phyloP scores from a whole-genome alignment of 2,329 filamentous ascomycete genomes.

The Aspergillus sp. region DNA sequence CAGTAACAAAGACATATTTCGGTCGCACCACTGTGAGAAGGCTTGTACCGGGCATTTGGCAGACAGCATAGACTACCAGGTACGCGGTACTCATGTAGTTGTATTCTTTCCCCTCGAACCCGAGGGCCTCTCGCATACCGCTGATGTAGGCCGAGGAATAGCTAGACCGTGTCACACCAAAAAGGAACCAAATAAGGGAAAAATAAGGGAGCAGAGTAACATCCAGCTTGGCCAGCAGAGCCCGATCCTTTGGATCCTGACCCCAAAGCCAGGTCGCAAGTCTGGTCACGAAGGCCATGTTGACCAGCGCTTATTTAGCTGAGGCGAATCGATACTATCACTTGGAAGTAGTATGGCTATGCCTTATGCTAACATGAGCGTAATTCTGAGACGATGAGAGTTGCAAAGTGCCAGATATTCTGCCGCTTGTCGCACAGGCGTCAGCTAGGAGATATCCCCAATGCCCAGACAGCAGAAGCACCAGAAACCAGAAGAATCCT shows the following conservation, averaged over 20 bases:
- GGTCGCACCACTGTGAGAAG: conserved; percentile 41
- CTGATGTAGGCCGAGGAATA: conserved; percentile 49
- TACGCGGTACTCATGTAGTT: conserved; percentile 44
- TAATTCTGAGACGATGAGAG: no score
- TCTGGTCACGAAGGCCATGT: background rate
- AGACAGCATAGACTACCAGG: conserved; percentile 48
- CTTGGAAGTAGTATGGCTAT: no score
- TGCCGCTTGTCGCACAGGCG: no score
- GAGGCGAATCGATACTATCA: no score
- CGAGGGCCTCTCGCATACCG: conserved; percentile 44
- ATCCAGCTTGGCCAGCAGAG: conserved; percentile 40
- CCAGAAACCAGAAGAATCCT: background rate
- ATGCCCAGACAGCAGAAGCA: no score
- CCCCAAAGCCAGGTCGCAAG: conserved; percentile 13
- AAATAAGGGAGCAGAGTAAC: conserved; percentile 49
- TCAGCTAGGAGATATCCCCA: no score
- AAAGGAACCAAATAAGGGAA: conserved; percentile 52
- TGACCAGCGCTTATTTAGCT: no score
- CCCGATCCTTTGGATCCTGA: conserved; percentile 4
- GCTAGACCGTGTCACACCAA: conserved; percentile 49
- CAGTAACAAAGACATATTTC: conserved; percentile 47
- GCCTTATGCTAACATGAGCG: no score
- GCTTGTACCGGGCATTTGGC: conserved; percentile 49
- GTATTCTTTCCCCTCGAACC: conserved; percentile 44
- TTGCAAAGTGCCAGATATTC: no score